Percentiles rank a stretch among this genome's conserved stretches.
phyloP scores from a whole-genome alignment of 83 land plant genomes.

The Thuja plicata region DNA sequence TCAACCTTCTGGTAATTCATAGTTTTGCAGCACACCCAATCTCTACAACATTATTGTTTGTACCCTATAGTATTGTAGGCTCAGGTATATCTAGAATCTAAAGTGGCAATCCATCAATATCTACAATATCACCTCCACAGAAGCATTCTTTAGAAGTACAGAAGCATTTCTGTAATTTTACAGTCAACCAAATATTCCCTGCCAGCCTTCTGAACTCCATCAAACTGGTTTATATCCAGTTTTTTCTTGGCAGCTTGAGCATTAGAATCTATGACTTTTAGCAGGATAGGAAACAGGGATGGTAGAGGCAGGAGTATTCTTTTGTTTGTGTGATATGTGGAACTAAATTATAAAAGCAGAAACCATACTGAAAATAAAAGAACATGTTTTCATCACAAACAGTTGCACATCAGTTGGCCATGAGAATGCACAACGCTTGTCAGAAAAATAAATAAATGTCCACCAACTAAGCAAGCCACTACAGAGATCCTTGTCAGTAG shows the following conservation, averaged over 20 bases:
- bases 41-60: neutral
- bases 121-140: neutral
- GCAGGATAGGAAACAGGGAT: neutral
- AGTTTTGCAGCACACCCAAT: neutral
- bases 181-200: neutral
- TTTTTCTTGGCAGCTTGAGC: neutral
- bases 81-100: neutral
- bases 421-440: neutral
- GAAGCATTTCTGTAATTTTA: neutral
- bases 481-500: neutral
- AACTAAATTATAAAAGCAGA: neutral
- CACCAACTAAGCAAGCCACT: neutral
- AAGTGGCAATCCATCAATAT: neutral
- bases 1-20: neutral
- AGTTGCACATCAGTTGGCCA: neutral
- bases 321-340: neutral
- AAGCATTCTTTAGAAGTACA: neutral
- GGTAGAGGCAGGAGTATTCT: neutral
- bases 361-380: neutral
- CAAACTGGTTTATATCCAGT: neutral
- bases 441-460: neutral
- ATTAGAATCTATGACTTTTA: neutral
- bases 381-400: neutral
- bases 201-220: neutral
- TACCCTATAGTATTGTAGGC: neutral